Base-by-base conservation (phyloP, 306 rosid genomes). In the Cucurbita maxima region DNA sequence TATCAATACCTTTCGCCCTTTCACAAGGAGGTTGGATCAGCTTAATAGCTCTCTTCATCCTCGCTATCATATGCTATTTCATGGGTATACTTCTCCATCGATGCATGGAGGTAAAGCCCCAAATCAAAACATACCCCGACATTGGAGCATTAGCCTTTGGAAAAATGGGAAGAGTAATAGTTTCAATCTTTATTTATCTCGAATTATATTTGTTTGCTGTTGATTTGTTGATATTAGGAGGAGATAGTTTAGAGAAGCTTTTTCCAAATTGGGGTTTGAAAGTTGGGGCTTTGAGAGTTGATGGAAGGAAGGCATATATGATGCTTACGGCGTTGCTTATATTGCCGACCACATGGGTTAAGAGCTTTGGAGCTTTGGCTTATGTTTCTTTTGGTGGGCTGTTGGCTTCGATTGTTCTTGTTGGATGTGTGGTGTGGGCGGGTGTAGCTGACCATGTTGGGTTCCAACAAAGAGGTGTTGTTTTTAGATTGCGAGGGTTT, bases 11-110 rank as follows among this genome's bases (percentile, higher is more conserved):
- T 9, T 87, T 84, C 79, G 96, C 96, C 48, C 75, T 91, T 38
- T 81, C 89, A 15, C 73, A 85, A 79, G 97, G 90, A 74, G 97
- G 97, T 51, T 88, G 96, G 97, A n/a, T 84, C 36, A 87, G 91
- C 76, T 62, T 88, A 11, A 55, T 82, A 1, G 60, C 86, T 10
- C 81, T 91, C 0, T 55, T 88, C 34, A 4, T 82, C 2, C 77
- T 91, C 11, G 89, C 91, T 6, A 73, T 69, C 18, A 63, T 88
- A 8, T 83, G 88, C 57, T 88, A 88, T 82, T 91, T 87, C 76
- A 91, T 96, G 2, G 97, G 85, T 3, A 40, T 84, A 53, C 92
- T 91, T 73, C 77, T 84, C 6, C 72, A 76, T 44, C 76, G 87
- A 41, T 91, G 97, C 51, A 91, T 91, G 91, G 75, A 72, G 1